Base-by-base conservation (phyloP, 192 early-diverging fungal species). In the Cladochytrium replicatum region DNA sequence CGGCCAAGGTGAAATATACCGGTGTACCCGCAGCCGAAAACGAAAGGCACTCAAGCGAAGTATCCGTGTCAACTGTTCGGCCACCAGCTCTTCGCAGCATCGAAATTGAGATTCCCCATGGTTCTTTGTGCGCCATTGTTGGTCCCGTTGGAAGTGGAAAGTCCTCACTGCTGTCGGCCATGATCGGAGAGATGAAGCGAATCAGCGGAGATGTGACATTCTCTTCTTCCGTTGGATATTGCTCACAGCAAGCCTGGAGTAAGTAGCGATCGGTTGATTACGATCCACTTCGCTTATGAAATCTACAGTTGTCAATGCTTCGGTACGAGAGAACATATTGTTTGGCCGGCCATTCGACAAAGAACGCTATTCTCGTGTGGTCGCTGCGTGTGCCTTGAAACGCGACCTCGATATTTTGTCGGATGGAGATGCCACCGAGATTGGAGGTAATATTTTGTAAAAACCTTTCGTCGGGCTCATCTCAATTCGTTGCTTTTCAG, bases 291-390 rank as follows among this genome's bases (percentile, higher is more conserved):
- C n/a, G n/a, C n/a, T n/a, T n/a, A n/a, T n/a, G n/a, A n/a, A n/a
- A n/a, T n/a, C n/a, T n/a, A n/a, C n/a, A n/a, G n/a, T 52, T 27
- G 41, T 91, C 80, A 99, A 99, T 54, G 82, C 81, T n/a, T 89
- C 87, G 9, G 50, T 98, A 38, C 74, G 87, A 41, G 88, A 96
- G 41, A 98, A 98, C 62, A 88, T 99, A 62, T 41, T 86, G 15
- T 93, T 96, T 76, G 93, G 91, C 3, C 69, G 75, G 40, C 68
- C 71, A 1, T 92, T 69, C 59, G 82, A 92, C 27, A 64, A 69
- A n/a, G 63, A 66, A 4, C 86, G 83, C 31, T 96, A 93, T 55
- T 74, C 85, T 7, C 37, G 41, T 48, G 19, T 17, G 39, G 61
- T 99, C 46, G 71, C 75, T 19, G 86, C 86, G 17, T 99, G 95